Percentiles rank a stretch among this genome's conserved stretches.
These are phyloP conservation scores for Ascochyta pisi DNA, from an alignment of 2,329 filamentous ascomycete genomes.

Conservation along the genomic window DNA sequence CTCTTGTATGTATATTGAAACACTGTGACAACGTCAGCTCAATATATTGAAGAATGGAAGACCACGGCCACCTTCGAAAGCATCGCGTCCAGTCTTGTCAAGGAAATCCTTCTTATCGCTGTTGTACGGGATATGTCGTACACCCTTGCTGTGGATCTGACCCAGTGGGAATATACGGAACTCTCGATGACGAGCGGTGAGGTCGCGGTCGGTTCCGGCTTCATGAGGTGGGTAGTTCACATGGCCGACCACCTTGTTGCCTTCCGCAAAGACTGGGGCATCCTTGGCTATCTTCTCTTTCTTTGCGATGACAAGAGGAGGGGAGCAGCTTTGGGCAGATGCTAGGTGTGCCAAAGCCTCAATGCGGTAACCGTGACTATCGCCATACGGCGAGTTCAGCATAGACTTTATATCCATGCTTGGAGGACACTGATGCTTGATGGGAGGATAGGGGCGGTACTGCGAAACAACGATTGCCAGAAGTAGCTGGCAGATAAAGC, in stretches of 20 bases:
- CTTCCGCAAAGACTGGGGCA: constrained; percentile 66
- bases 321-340: constrained; percentile 13
- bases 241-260: constrained; percentile 65
- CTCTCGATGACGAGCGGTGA: constrained; percentile 64
- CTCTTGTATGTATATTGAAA: constrained; percentile 84
- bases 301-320: constrained; percentile 27
- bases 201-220: constrained; percentile 58
- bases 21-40: constrained; percentile 58
- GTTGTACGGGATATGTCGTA: constrained; percentile 84
- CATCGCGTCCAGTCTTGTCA: constrained; percentile 83
- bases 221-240: constrained; percentile 80
- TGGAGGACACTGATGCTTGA: not conserved
- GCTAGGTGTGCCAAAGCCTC: constrained; percentile 12
- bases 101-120: constrained; percentile 92
- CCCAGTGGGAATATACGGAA: constrained; percentile 74
- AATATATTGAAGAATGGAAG: not conserved
- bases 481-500: constrained; percentile 24
- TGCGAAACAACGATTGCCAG: constrained; percentile 6
- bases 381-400: constrained; percentile 46
- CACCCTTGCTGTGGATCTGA: constrained; percentile 57
- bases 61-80: constrained; percentile 76
- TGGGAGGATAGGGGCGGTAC: not conserved
- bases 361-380: not conserved
- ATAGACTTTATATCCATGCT: constrained; percentile 51
- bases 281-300: constrained; percentile 70